Percentiles rank a stretch among this genome's conserved stretches.
phyloP scores from a whole-genome alignment of 2,329 filamentous ascomycete species.

The Aspergillus ochraceus region DNA sequence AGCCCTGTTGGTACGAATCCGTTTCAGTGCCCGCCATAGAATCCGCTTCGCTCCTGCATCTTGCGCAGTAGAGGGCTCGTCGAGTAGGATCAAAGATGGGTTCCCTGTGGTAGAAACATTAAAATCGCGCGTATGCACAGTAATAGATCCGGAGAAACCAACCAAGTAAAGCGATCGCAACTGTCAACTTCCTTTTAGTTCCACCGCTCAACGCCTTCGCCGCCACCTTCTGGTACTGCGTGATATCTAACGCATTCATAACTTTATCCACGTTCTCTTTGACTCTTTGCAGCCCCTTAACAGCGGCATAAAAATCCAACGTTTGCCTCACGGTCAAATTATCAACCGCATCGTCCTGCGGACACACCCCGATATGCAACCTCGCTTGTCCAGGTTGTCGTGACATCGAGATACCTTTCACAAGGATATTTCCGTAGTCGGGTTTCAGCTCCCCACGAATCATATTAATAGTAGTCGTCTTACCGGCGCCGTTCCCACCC shows the following conservation, averaged over 20 bases:
- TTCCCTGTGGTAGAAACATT: not conserved
- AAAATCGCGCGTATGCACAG: not conserved
- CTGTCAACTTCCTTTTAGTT: slow-evolving; percentile 2
- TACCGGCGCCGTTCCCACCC: not conserved
- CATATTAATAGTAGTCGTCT: not conserved
- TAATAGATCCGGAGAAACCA: not conserved
- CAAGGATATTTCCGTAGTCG: not conserved
- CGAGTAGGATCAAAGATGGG: not conserved
- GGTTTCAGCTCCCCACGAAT: not conserved
- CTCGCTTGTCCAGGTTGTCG: not conserved
- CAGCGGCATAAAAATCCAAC: not conserved
- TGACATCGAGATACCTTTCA: not conserved
- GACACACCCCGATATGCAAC: not conserved
- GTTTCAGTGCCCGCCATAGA: slow-evolving; percentile 32
- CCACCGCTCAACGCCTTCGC: not conserved
- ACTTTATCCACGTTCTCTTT: not conserved
- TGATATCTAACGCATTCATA: not conserved
- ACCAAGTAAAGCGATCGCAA: not conserved
- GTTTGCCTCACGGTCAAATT: not conserved
- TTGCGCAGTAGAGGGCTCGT: not conserved
- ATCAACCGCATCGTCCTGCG: not conserved
- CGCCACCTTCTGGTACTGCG: not conserved
- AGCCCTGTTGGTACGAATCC: slow-evolving; percentile 26
- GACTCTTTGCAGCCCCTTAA: not conserved
- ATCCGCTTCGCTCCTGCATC: not conserved